Base-by-base conservation (phyloP, 352 stramenopile genomes). In the Phytophthora macrochlamydospora region DNA sequence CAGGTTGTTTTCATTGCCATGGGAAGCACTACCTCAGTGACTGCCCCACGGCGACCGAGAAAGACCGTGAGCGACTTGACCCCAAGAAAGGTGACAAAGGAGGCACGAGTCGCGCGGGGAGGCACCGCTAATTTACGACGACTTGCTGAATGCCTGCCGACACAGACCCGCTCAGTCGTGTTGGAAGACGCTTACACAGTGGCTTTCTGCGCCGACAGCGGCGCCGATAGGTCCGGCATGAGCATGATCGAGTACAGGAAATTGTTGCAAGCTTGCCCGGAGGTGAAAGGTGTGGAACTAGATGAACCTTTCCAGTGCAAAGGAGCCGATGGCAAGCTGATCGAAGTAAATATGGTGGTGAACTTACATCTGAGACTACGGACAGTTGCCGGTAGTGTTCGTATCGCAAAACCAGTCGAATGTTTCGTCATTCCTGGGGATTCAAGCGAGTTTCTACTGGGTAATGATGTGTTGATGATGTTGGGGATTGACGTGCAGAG, bases 181-280 rank as follows among this genome's bases (percentile, higher is more conserved):
- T 35, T 60, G 51, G 42, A 66, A 43, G 59, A 66, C 32, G 32
- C 59, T 28, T 66, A 30, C 28, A 50, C n/a, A n/a, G 50, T 66
- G 59, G 24, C 42, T 43, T 60, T 60, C 42, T 60, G 59, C 32
- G 51, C 51, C 2, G 59, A 55, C 33, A 66, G 50, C 12, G 42
- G 59, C 6, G 59, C 59, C 30, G 59, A 66, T 51, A 66, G 59
- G 43, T 66, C 50, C n/a, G 50, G 42, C 4, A 60, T 59, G 59
- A 66, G 31, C 24, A 55, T 42, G 32, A 66, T 1, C 1, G 50
- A 55, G 2, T 58, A 65, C 18, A 43, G 33, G 44, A 0, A 44
- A 53, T 53, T 61, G 11, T 40, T 53, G 54, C 51, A 9, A n/a
- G 42, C 14, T 32, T 53, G n/a, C 6, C 54, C 54, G 2, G 43